Evolutionary conservation across 164 flowering plant species (phyloP).

Genomic region (Tetrastigma voinierianum): DNA sequence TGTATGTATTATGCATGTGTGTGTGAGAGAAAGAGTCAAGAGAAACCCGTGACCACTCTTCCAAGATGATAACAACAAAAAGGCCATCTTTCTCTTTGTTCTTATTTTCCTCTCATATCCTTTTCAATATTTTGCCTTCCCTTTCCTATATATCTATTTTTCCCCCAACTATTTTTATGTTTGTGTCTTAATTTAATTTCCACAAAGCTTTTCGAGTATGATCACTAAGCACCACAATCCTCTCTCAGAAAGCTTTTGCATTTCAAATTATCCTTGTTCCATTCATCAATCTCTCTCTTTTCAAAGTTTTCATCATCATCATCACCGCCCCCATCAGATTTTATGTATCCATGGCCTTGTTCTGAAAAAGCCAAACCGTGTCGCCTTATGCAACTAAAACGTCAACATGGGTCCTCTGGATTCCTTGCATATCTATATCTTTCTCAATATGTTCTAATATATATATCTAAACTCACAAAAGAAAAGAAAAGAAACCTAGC

Average conservation of each 20-base stretch:
- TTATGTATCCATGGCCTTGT: conserved; percentile 1
- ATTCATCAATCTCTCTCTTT: neutral
- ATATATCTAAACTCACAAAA: neutral
- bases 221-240: conserved; percentile 10
- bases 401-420: conserved; percentile 15
- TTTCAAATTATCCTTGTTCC: conserved; percentile 2
- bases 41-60: conserved; percentile 46
- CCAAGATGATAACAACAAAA: conserved; percentile 12
- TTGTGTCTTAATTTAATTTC: neutral
- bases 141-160: neutral
- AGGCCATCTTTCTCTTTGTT: neutral
- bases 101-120: conserved; percentile 6
- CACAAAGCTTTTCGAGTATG: no score
- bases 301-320: neutral
- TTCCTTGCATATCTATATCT: conserved; percentile 2
- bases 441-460: neutral
- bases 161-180: no score
- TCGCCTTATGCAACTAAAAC: conserved; percentile 22
- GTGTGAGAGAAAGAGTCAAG: conserved; percentile 29
- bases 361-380: conserved; percentile 34
- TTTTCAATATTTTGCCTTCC: neutral
- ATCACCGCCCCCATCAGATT: no score
- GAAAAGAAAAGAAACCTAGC: no score
- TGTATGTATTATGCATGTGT: neutral
- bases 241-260: conserved; percentile 17